These are phyloP conservation scores for Rhodotorula sphaerocarpa DNA, from an alignment of 768 basidiomycete species.

Conservation along the genomic window DNA sequence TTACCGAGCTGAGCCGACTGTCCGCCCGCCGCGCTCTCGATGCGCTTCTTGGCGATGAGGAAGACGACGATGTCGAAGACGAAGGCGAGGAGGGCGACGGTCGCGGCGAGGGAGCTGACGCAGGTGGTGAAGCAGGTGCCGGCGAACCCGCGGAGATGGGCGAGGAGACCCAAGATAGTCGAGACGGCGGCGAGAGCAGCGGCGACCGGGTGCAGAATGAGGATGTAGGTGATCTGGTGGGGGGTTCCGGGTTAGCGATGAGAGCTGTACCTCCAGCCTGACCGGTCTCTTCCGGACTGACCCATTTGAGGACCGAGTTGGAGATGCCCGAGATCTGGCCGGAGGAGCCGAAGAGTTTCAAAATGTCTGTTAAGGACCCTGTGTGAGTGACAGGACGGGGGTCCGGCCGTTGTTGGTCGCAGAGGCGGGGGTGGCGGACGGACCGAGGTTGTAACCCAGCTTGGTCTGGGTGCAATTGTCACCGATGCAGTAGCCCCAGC, in stretches of 20 bases:
- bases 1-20: constrained; percentile 52
- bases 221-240: constrained; percentile 63
- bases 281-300: not conserved
- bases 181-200: constrained; percentile 63
- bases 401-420: too few relatives aligned
- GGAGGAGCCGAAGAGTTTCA: constrained; percentile 64
- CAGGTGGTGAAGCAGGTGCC: constrained; percentile 45
- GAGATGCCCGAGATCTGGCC: constrained; percentile 62
- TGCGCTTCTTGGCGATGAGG: constrained; percentile 75
- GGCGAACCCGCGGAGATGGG: constrained; percentile 75
- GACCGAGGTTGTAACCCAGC: constrained; percentile 82
- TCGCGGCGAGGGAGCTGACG: constrained; percentile 58
- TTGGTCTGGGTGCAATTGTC: constrained; percentile 69
- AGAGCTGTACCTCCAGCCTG: too few relatives aligned
- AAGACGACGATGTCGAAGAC: constrained; percentile 88
- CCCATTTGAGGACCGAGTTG: constrained; percentile 77
- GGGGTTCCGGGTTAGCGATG: not conserved
- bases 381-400: constrained; percentile 3
- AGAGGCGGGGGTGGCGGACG: too few relatives aligned
- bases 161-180: constrained; percentile 72
- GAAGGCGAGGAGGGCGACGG: constrained; percentile 73
- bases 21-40: constrained; percentile 48
- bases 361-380: constrained; percentile 56
- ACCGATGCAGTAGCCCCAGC: constrained; percentile 71
- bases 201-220: constrained; percentile 80